Evolutionary conservation across 495 filamentous ascomycete genomes (phyloP).

Genomic region (Arthonia radiata): DNA sequence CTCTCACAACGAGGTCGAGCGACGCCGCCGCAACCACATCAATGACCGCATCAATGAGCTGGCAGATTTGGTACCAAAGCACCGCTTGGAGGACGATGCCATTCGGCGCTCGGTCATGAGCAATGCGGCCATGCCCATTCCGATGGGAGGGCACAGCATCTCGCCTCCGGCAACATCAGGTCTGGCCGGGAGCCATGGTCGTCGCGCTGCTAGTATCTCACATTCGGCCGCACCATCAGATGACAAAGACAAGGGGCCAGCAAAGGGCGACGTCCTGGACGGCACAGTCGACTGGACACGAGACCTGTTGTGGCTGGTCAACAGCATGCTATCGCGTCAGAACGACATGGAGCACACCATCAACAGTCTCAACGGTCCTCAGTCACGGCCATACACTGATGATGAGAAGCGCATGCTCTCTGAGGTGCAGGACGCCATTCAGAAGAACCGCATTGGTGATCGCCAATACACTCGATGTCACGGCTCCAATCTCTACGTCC

Average conservation of each 20-base stretch:
- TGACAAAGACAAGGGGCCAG: constrained; percentile 95
- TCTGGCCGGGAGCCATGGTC: constrained; percentile 59
- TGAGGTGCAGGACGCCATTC: constrained; percentile 64
- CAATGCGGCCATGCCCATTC: constrained; percentile 65
- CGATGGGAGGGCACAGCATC: constrained; percentile 35
- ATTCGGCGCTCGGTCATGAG: constrained; percentile 83
- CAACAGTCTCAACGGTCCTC: constrained; percentile 32
- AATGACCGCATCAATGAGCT: constrained; percentile 96
- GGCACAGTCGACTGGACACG: constrained; percentile 91
- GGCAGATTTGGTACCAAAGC: constrained; percentile 72
- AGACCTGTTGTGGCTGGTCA: constrained; percentile 89
- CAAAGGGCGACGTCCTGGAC: constrained; percentile 96
- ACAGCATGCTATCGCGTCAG: constrained; percentile 69
- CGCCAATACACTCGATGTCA: constrained; percentile 68
- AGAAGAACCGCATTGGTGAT: constrained; percentile 41
- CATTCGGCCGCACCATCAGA: constrained; percentile 73
- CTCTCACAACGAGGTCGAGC: constrained; percentile 90
- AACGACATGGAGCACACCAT: constrained; percentile 57
- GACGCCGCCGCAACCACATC: constrained; percentile 87
- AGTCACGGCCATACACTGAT: constrained; percentile 40
- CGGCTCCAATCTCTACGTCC: constrained; percentile 69
- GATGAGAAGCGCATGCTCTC: constrained; percentile 88
- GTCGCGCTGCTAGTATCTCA: constrained; percentile 70
- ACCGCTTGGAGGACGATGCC: constrained; percentile 91
- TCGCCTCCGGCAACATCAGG: constrained; percentile 61